Percentiles rank a stretch among this genome's conserved stretches.
Evolutionary conservation across 2,329 filamentous ascomycete species (phyloP).

Genomic region (Penicillium oxalicum): DNA sequence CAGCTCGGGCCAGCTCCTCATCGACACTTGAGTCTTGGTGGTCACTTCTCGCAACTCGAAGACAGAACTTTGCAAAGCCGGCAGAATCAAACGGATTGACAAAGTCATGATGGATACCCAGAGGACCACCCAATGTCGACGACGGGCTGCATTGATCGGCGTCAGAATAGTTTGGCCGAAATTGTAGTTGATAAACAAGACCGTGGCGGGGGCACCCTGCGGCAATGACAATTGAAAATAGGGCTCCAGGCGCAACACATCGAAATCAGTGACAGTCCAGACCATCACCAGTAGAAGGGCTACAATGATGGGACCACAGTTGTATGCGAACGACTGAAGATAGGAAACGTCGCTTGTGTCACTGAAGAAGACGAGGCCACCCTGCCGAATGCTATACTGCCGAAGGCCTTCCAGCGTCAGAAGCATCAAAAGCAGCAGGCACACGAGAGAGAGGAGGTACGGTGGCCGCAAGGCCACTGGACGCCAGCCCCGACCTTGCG

Average conservation of each 20-base stretch:
- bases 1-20: slow-evolving; percentile 27
- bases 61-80: slow-evolving; percentile 28
- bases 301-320: slow-evolving; percentile 40
- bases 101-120: slow-evolving; percentile 29
- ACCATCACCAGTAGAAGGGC: slow-evolving; percentile 43
- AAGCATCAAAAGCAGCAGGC: slow-evolving; percentile 19
- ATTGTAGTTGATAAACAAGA: slow-evolving; percentile 34
- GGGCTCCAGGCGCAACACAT: slow-evolving; percentile 46
- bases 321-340: slow-evolving; percentile 29
- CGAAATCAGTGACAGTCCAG: slow-evolving; percentile 47
- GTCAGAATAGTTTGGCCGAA: slow-evolving; percentile 33
- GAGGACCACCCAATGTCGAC: slow-evolving; percentile 29
- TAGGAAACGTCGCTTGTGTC: slow-evolving; percentile 26
- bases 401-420: slow-evolving; percentile 25
- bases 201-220: slow-evolving; percentile 27
- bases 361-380: slow-evolving; percentile 26
- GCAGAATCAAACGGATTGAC: slow-evolving; percentile 29
- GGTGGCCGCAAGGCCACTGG: slow-evolving; percentile 29
- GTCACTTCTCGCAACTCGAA: slow-evolving; percentile 28
- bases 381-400: slow-evolving; percentile 24
- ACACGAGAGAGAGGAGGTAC: slow-evolving; percentile 23
- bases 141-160: slow-evolving; percentile 27
- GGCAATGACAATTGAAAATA: slow-evolving; percentile 40
- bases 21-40: slow-evolving; percentile 13
- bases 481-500: slow-evolving; percentile 23